Percentiles rank a stretch among this genome's conserved stretches.
phyloP scores from a whole-genome alignment of 2,329 filamentous ascomycete species.

The Monascus ruber region DNA sequence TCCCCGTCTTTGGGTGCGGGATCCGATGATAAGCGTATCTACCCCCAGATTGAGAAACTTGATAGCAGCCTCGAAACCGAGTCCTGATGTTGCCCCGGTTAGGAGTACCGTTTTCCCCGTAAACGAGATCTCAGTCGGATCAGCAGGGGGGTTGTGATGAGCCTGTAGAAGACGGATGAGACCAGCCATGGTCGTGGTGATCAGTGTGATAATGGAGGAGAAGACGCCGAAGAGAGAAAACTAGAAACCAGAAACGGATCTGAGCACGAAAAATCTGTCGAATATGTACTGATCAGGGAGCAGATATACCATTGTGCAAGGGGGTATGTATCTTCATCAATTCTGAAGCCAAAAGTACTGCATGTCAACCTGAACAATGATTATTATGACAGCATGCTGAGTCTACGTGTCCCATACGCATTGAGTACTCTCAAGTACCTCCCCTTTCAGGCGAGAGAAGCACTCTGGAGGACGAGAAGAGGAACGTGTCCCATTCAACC shows the following conservation, averaged over 20 bases:
- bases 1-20: conserved; percentile 34
- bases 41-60: conserved; percentile 36
- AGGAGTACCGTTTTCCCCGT: conserved; percentile 37
- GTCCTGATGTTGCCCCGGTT: conserved; percentile 41
- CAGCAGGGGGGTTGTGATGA: conserved; percentile 23
- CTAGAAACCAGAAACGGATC: neutral
- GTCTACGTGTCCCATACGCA: too few relatives aligned
- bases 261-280: neutral
- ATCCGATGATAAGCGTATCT: conserved; percentile 35
- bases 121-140: conserved; percentile 28
- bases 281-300: neutral
- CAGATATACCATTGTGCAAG: neutral
- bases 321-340: too few relatives aligned
- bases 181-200: conserved; percentile 14
- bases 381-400: too few relatives aligned
- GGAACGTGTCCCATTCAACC: too few relatives aligned
- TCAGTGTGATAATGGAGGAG: neutral
- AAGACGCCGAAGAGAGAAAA: neutral
- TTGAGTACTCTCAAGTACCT: too few relatives aligned
- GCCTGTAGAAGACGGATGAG: conserved; percentile 19
- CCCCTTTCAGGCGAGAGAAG: too few relatives aligned
- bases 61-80: conserved; percentile 40
- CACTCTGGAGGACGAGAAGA: too few relatives aligned
- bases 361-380: too few relatives aligned
- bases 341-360: too few relatives aligned